These are phyloP conservation scores for Boletellus emodensis DNA, from an alignment of 768 basidiomycete genomes.

Conservation along the genomic window DNA sequence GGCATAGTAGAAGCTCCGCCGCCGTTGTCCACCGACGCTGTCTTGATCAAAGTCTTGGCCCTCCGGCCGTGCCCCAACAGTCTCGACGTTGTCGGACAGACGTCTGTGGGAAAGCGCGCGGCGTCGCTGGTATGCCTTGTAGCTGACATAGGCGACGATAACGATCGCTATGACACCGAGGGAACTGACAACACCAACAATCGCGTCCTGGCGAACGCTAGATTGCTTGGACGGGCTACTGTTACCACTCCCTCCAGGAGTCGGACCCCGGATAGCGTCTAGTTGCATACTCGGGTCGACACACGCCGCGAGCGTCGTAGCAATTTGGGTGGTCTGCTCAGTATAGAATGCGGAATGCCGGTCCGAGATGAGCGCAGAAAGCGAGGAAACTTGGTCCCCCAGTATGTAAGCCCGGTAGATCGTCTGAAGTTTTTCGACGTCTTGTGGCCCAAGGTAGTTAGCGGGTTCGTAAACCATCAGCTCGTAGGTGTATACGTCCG, in stretches of 20 bases:
- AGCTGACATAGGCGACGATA: constrained; percentile 68
- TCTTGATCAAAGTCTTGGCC: constrained; percentile 79
- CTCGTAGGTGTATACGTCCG: constrained; percentile 43
- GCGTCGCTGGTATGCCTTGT: constrained; percentile 62
- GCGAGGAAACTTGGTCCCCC: constrained; percentile 44
- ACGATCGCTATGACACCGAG: constrained; percentile 76
- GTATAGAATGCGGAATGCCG: constrained; percentile 64
- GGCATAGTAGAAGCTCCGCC: constrained; percentile 82
- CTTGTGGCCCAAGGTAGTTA: constrained; percentile 45
- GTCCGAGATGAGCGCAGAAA: constrained; percentile 63
- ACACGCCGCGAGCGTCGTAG: constrained; percentile 55
- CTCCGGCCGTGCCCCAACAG: constrained; percentile 48
- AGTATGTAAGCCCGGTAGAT: constrained; percentile 74
- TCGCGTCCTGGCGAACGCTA: constrained; percentile 66
- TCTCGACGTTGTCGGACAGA: constrained; percentile 49
- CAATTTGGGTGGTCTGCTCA: constrained; percentile 40
- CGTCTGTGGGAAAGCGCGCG: constrained; percentile 69
- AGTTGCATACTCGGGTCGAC: constrained; percentile 69
- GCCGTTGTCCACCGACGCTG: constrained; percentile 64
- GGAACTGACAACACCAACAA: constrained; percentile 85
- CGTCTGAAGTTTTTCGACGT: constrained; percentile 56
- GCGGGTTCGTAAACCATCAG: constrained; percentile 68
- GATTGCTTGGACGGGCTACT: constrained; percentile 27
- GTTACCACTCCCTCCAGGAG: constrained; percentile 20
- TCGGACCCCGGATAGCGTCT: constrained; percentile 41